These are phyloP conservation scores for Leptographium wingfieldii DNA, from an alignment of 2,329 filamentous ascomycete species.

Conservation along the genomic window DNA sequence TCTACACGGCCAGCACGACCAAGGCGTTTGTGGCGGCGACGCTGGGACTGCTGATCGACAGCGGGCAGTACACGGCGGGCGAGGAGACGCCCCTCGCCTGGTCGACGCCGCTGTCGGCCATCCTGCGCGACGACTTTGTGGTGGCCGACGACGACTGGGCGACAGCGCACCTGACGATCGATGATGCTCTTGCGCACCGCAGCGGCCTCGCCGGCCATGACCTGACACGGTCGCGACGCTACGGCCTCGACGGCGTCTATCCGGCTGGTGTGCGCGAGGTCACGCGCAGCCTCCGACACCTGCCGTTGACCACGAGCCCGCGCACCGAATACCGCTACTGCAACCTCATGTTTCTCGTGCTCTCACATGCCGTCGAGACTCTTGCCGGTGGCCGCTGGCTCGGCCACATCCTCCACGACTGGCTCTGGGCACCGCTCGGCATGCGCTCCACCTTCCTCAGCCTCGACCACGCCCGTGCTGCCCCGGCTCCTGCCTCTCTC, in stretches of 20 bases:
- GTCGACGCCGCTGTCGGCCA: constrained; percentile 29
- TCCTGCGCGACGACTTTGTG: constrained; percentile 38
- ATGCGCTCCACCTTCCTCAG: constrained; percentile 29
- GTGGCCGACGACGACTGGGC: constrained; percentile 26
- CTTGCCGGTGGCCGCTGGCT: constrained; percentile 23
- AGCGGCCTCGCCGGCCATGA: constrained; percentile 35
- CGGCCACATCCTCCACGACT: constrained; percentile 24
- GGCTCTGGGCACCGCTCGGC: constrained; percentile 29
- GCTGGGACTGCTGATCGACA: constrained; percentile 33
- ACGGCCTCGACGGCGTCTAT: constrained; percentile 14
- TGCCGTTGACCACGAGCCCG: constrained; percentile 26
- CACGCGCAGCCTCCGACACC: constrained; percentile 27
- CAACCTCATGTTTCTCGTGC: constrained; percentile 38
- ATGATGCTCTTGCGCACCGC: constrained; percentile 40
- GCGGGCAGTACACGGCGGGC: neutral
- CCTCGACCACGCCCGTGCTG: constrained; percentile 18
- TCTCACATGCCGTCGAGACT: constrained; percentile 31
- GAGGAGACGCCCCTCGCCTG: constrained; percentile 22
- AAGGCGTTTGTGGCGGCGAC: constrained; percentile 40
- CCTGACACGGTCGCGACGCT: constrained; percentile 16
- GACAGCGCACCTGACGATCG: constrained; percentile 34
- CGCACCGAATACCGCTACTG: constrained; percentile 34
- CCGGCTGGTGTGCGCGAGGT: constrained; percentile 22
- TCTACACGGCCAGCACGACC: constrained; percentile 40
- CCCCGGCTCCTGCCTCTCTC: constrained; percentile 16